phyloP scores from a whole-genome alignment of 495 filamentous ascomycete genomes.

The Alectoria sarmentosa region DNA sequence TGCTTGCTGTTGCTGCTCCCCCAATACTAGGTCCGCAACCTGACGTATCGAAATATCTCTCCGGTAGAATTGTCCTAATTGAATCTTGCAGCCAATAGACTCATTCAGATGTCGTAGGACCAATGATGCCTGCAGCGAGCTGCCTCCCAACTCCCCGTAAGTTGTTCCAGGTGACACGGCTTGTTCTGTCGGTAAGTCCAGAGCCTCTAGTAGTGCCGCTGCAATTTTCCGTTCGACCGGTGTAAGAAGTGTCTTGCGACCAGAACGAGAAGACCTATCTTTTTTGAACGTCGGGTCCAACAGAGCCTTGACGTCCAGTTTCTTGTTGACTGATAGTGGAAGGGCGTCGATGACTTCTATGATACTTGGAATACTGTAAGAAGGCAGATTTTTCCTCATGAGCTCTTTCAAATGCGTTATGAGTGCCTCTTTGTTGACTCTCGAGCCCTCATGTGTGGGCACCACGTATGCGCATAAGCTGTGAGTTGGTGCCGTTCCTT shows the following conservation, averaged over 20 bases:
- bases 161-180: background rate
- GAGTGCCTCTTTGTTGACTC: background rate
- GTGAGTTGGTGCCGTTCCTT: background rate
- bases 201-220: background rate
- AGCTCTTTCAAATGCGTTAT: background rate
- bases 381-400: background rate
- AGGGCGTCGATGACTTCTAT: constrained; percentile 3
- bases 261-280: background rate
- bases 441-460: background rate
- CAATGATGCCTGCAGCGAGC: constrained; percentile 1
- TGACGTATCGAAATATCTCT: background rate
- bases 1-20: background rate
- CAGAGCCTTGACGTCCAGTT: constrained; percentile 4
- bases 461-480: constrained; percentile 1
- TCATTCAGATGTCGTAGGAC: background rate
- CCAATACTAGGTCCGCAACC: background rate
- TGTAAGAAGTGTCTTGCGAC: background rate
- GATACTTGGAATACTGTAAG: constrained; percentile 3
- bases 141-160: constrained; percentile 1
- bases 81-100: constrained; percentile 6
- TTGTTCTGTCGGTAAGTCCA: background rate
- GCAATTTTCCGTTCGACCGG: background rate
- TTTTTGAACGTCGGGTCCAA: background rate
- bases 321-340: constrained; percentile 1
- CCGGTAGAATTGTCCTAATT: constrained; percentile 7